These are phyloP conservation scores for Multifurca ochricompacta DNA, from an alignment of 768 basidiomycete genomes.

Conservation along the genomic window DNA sequence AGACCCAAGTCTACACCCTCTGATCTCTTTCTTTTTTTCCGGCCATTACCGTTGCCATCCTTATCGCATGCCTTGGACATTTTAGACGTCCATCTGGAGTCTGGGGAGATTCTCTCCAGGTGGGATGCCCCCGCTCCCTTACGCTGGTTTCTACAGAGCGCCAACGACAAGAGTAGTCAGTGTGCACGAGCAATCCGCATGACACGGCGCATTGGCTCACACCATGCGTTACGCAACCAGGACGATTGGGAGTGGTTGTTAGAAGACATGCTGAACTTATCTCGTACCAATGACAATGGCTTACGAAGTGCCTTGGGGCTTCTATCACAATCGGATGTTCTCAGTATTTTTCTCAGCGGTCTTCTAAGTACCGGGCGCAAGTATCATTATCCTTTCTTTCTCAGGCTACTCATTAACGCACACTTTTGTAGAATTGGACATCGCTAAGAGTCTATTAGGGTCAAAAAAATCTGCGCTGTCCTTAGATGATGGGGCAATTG, in stretches of 20 bases:
- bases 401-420: not conserved
- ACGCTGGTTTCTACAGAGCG: constrained; percentile 85
- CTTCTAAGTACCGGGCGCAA: constrained; percentile 80
- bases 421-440: constrained; percentile 45
- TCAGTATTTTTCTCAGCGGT: constrained; percentile 79
- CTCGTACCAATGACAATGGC: constrained; percentile 51
- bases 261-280: constrained; percentile 84
- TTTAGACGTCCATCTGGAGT: constrained; percentile 89
- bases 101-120: constrained; percentile 82
- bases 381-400: constrained; percentile 30
- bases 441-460: constrained; percentile 57
- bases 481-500: constrained; percentile 45
- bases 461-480: constrained; percentile 38
- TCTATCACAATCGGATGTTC: constrained; percentile 60
- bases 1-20: constrained; percentile 48
- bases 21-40: constrained; percentile 77
- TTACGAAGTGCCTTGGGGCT: constrained; percentile 75
- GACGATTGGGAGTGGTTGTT: constrained; percentile 85
- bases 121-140: constrained; percentile 82
- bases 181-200: constrained; percentile 80
- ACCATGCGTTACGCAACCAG: constrained; percentile 45
- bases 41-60: constrained; percentile 62
- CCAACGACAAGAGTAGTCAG: constrained; percentile 58
- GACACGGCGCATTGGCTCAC: constrained; percentile 59
- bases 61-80: constrained; percentile 83